Base-by-base conservation (phyloP, 768 basidiomycete species). In the Guyanaporus albipodus region DNA sequence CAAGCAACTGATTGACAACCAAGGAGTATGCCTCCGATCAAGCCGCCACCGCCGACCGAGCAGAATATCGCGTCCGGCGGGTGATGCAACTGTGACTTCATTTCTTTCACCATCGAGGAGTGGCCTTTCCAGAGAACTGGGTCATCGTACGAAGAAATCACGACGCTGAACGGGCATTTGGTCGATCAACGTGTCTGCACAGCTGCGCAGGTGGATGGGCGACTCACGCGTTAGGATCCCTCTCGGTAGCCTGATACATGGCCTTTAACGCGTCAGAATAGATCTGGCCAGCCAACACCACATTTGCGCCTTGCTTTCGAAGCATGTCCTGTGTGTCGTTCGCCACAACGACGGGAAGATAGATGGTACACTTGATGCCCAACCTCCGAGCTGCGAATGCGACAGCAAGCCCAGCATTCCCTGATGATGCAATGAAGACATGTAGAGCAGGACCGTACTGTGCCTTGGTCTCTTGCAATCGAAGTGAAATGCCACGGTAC, bases 331-430 rank as follows among this genome's bases (percentile, higher is more conserved):
- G 59, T 0, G 78, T 83, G 17, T 67, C 71, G 53, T 66, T 63
- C 27, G 73, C 55, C 11, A 74, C 80, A 6, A 75, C 76, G 27
- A 72, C 62, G 0, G 87, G 85, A 19, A 91, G 70, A 59, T 73
- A 88, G 2, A 89, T 80, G 6, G 79, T 85, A 60, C 86, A 88
- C 57, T 61, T 70, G 34, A 87, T 67, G 6, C 67, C 66, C 19
- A 87, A 70, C 17, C 58, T 66, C 23, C 74, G 69, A 8, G 86
- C 78, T 18, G 80, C 82, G 50, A 77, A 75, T 14, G 86, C 86
- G 0, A 78, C 76, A 11, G 85, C 87, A 12, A 87, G 68, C 1
- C 81, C 87, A n/a, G 85, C 88, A 58, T 90, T 89, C n/a, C 87
- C 87, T 5, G 83, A 77, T 0, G 87, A 90, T 0, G 87, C 85